A percentile compares a stretch with the other conserved stretches of the same genome.
phyloP scores from a whole-genome alignment of 2,329 filamentous ascomycete species.

The Fusarium miscanthi region DNA sequence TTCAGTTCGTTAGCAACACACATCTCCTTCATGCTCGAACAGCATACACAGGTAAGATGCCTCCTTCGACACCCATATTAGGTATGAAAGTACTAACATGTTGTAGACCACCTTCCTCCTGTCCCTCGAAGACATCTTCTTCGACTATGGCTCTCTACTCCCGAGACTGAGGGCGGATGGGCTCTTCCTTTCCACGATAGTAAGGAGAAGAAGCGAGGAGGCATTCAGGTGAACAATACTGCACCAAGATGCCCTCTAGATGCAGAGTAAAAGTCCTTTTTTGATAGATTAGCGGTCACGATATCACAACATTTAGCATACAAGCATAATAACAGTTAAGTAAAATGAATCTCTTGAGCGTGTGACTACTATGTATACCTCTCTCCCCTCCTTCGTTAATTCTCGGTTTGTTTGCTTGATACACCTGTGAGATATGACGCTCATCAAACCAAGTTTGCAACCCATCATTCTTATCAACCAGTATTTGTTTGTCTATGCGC shows the following conservation, averaged over 20 bases:
- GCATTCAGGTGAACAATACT: conserved; percentile 87
- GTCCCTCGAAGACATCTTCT: conserved; percentile 81
- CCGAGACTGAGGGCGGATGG: conserved; percentile 87
- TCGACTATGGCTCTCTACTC: conserved; percentile 85
- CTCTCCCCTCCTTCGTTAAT: fast-evolving
- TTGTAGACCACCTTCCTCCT: conserved; percentile 67
- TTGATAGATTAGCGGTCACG: conserved; percentile 16
- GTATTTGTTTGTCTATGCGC: not conserved
- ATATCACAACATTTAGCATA: not conserved
- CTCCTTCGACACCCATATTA: fast-evolving
- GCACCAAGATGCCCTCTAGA: conserved; percentile 80
- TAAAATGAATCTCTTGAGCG: not conserved
- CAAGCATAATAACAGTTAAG: not conserved
- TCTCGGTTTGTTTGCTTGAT: not conserved
- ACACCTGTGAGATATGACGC: not conserved
- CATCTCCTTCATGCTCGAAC: conserved; percentile 86
- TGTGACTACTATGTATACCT: no score
- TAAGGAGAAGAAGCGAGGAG: conserved; percentile 85
- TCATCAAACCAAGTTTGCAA: not conserved
- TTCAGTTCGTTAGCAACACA: conserved; percentile 84
- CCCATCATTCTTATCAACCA: not conserved
- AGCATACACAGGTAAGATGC: conserved; percentile 67
- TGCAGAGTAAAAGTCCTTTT: conserved; percentile 69
- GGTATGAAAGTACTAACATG: not conserved
- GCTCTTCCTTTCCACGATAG: conserved; percentile 84